Conservation (phyloP, 1,284 basidiomycete species). For the Pseudozyma tsukubaensis region DNA sequence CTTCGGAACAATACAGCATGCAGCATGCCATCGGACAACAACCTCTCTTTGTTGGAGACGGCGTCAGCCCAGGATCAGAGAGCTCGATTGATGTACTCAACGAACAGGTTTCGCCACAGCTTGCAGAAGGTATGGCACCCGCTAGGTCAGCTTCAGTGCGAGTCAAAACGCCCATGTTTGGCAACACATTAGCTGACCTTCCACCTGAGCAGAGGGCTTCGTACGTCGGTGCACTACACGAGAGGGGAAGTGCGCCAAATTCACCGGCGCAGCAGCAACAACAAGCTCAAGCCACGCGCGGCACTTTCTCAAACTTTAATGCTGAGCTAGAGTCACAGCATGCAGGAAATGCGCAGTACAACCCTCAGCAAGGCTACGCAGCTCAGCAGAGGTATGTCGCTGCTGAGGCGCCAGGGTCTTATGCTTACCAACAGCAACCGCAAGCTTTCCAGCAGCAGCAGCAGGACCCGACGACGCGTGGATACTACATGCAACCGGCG, state of each 20-base stretch:
- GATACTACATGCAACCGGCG: conserved; percentile 7
- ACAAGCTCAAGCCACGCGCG: conserved; percentile 7
- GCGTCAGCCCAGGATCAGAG: conserved; percentile 14
- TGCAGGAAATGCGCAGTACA: neutral
- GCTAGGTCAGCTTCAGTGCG: conserved; percentile 27
- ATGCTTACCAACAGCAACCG: neutral
- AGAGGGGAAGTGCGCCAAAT: conserved; percentile 3
- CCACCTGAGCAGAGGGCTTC: conserved; percentile 25
- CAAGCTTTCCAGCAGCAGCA: conserved; percentile 7
- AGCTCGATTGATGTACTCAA: conserved; percentile 19
- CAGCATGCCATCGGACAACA: neutral
- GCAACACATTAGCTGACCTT: conserved; percentile 25
- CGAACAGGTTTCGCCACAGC: conserved; percentile 2
- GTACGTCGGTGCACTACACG: conserved; percentile 15
- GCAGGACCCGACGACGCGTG: neutral
- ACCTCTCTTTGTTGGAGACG: conserved; percentile 16
- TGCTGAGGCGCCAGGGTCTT: neutral
- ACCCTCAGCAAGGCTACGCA: conserved; percentile 2
- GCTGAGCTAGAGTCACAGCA: conserved; percentile 6
- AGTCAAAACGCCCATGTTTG: conserved; percentile 35
- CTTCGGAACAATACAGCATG: neutral
- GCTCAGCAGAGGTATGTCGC: conserved; percentile 2
- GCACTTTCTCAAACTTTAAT: conserved; percentile 7
- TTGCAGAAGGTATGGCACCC: conserved; percentile 1
- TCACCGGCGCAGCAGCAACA: neutral